phyloP scores from a whole-genome alignment of 805 yeast species.

The Candida hungchunana region DNA sequence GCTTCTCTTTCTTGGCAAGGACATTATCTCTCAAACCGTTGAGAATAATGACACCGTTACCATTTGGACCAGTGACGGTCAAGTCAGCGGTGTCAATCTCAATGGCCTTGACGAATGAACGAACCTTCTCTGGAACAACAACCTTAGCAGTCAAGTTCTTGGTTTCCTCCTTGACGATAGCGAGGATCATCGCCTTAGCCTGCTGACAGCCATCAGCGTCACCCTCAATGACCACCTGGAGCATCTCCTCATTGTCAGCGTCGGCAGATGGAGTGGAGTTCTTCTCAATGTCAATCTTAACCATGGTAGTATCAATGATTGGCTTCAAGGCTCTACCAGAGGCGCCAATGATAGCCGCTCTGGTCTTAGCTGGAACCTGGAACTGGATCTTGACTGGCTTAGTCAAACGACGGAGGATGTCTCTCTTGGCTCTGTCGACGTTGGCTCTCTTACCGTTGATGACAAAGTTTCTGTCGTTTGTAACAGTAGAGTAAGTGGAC shows the following conservation, averaged over 20 bases:
- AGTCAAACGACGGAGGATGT: slow-evolving; percentile 69
- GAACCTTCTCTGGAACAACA: slow-evolving; percentile 34
- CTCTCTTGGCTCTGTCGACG: slow-evolving; percentile 83
- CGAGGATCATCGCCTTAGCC: slow-evolving; percentile 66
- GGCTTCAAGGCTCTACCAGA: slow-evolving; percentile 81
- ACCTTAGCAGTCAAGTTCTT: slow-evolving; percentile 50
- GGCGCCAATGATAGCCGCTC: slow-evolving; percentile 81
- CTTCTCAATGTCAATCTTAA: slow-evolving; percentile 65
- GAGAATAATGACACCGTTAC: slow-evolving; percentile 43
- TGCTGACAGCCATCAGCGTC: slow-evolving; percentile 76
- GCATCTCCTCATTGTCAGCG: slow-evolving; percentile 52
- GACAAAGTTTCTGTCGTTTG: too few species aligned
- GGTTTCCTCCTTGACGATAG: slow-evolving; percentile 73
- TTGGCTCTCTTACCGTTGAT: too few species aligned
- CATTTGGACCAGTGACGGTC: slow-evolving; percentile 31
- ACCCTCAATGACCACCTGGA: slow-evolving; percentile 69
- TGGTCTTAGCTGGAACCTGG: slow-evolving; percentile 68
- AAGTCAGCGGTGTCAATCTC: slow-evolving; percentile 27
- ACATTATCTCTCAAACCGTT: slow-evolving; percentile 72
- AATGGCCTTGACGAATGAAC: slow-evolving; percentile 31
- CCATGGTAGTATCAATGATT: slow-evolving; percentile 62
- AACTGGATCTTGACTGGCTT: slow-evolving; percentile 63
- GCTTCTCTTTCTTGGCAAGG: slow-evolving; percentile 46
- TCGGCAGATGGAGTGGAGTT: slow-evolving; percentile 41
- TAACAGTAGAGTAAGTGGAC: too few species aligned